These are phyloP conservation scores for Lunasporangiospora selenospora DNA, from an alignment of 192 early-diverging fungal species.

Conservation along the genomic window DNA sequence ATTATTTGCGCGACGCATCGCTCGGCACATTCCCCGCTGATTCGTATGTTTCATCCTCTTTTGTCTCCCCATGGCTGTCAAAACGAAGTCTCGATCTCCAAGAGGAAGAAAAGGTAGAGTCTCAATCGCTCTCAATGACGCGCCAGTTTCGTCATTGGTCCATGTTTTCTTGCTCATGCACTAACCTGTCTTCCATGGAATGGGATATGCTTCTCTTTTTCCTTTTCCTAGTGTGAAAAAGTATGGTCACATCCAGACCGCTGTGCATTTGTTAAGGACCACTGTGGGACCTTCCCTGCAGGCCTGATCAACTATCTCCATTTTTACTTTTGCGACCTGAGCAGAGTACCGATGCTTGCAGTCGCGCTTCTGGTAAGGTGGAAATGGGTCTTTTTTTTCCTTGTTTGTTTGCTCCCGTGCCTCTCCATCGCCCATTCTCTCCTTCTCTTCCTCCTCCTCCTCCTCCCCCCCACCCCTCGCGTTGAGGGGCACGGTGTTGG, in stretches of 20 bases:
- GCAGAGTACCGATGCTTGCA: slow-evolving; percentile 29
- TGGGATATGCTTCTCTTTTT: background rate
- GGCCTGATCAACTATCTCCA: slow-evolving; percentile 69
- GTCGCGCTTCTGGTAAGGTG: slow-evolving; percentile 56
- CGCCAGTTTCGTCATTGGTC: no score
- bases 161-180: no score
- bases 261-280: slow-evolving; percentile 65
- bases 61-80: background rate
- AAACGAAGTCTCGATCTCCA: slow-evolving; percentile 26
- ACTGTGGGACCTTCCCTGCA: slow-evolving; percentile 68
- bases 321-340: slow-evolving; percentile 60
- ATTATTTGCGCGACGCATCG: slow-evolving; percentile 1
- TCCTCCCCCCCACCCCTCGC: no score
- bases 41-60: no score
- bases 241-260: slow-evolving; percentile 58
- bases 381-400: no score
- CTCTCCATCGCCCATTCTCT: no score
- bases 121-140: no score
- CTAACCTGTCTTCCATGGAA: no score
- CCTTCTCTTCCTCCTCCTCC: no score
- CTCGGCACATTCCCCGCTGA: background rate
- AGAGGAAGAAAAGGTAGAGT: no score
- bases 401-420: no score
- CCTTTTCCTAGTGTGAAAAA: slow-evolving; percentile 51
- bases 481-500: no score